Base-by-base conservation (phyloP, 2,329 filamentous ascomycete genomes). In the Hypomyces perniciosus region DNA sequence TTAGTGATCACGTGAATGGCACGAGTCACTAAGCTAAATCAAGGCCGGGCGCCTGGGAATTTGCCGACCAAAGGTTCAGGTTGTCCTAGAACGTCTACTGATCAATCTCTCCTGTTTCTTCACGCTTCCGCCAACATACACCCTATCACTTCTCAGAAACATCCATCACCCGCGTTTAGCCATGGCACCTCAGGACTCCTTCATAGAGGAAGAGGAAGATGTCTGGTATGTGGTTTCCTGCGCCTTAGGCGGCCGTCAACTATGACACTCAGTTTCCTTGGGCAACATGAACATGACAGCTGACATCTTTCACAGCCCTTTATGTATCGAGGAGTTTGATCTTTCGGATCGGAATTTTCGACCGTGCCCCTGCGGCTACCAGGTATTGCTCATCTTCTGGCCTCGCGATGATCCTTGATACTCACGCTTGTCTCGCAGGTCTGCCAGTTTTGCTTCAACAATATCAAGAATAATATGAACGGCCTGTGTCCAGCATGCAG, bases 361-460 rank as follows among this genome's bases (percentile, higher is more conserved):
- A 64, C 93, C 93, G 59, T 99, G 93, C 75, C 92, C 92, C 52
- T 99, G 93, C 67, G 93, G 93, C 55, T 99, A 99, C 65, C 92
- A 97, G 83, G 92, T 96, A 80, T 39, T 59, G 28, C n/a, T 38
- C 35, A 29, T n/a, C 26, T 44, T 31, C 20, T 28, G 26, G 27
- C 35, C 4, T 39, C n/a, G 7, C 7, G 10, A 8, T 39, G 9
- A 3, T 4, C 26, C 38, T 29, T 9, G 10, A 29, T 44, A 27
- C 35, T 35, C 20, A 38, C 9, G 12, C 28, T 31, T 12, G 8
- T 40, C 8, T 41, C 39, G 0, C 30, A 96, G 91, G 92, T 99
- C 68, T 99, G 93, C 72, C 95, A 99, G 76, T 99, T 99, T 72
- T 99, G 93, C 74, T 99, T 92, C 76, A 96, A 99, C 73, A 99